phyloP scores from a whole-genome alignment of 805 yeast species.

The Metschnikowia colocasiae region DNA sequence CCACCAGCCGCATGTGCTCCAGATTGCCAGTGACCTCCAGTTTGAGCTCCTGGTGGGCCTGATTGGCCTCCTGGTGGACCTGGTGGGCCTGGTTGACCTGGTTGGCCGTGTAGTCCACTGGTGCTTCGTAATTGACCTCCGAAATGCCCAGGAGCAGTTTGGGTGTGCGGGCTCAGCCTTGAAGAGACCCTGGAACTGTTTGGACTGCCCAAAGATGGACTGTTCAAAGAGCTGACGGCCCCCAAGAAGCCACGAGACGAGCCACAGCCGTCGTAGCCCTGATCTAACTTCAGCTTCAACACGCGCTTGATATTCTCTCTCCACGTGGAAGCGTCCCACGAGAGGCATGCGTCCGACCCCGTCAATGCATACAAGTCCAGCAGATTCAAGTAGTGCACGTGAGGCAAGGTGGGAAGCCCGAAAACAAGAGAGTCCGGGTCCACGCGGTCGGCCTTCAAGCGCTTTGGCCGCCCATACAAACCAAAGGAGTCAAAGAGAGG shows the following conservation, averaged over 20 bases:
- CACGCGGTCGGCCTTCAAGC: slow-evolving; percentile 40
- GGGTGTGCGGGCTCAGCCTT: neutral
- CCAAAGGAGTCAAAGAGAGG: slow-evolving; percentile 44
- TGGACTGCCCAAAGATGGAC: slow-evolving; percentile 24
- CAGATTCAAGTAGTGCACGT: slow-evolving; percentile 40
- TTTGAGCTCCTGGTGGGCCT: no score
- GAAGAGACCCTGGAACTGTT: slow-evolving; percentile 3
- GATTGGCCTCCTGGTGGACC: no score
- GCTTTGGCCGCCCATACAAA: slow-evolving; percentile 43
- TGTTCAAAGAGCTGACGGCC: slow-evolving; percentile 51
- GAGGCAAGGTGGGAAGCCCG: slow-evolving; percentile 45
- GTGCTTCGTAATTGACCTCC: neutral
- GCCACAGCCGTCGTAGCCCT: slow-evolving; percentile 76
- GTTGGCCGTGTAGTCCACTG: neutral
- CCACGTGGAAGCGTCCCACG: slow-evolving; percentile 40
- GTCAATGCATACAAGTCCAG: slow-evolving; percentile 27
- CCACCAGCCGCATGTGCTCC: neutral
- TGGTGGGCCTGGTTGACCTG: neutral
- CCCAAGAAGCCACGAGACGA: slow-evolving; percentile 53
- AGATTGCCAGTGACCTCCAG: neutral
- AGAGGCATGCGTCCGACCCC: slow-evolving; percentile 24
- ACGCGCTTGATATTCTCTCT: slow-evolving; percentile 26
- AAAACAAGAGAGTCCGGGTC: slow-evolving; percentile 43
- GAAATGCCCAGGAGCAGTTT: neutral
- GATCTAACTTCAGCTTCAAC: slow-evolving; percentile 33